Base-by-base conservation (phyloP, 23 red algal species). In the Pyropia yezoensis region DNA sequence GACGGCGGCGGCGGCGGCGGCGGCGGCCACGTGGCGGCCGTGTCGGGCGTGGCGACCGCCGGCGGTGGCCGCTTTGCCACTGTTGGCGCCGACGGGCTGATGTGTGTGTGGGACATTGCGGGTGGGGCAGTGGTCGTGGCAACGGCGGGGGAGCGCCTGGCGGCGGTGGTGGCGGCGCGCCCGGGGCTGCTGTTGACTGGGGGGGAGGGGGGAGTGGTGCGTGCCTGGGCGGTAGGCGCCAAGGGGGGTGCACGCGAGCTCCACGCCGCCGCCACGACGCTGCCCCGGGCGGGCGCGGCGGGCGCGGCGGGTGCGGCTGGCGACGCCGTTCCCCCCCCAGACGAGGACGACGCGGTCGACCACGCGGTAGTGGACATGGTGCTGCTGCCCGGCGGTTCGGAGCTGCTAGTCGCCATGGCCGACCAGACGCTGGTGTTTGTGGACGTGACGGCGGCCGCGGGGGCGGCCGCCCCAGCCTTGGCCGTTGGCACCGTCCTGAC, bases 391-490 rank as follows among this genome's bases (percentile, higher is more conserved):
- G 66, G 29, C 15, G 13, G 28, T 6, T 13, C 49, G 13, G 64
- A 25, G n/a, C 6, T 82, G 28, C 27, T 74, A 3, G 56, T 82
- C 34, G 29, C 60, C 20, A 60, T 80, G 13, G 71, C 72, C 18
- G 84, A 89, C 24, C 75, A 82, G 13, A 70, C 75, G 16, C 18
- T 89, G 24, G 50, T 89, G 13, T 73, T 58, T 62, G 32, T 80
- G 18, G 13, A 27, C 29, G 62, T 52, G 23, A 21, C 27, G 22
- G 29, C 52, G 30, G 53, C 39, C 57, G 47, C 7, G 7, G 55
- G 7, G 4, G 18, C 24, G 13, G 19, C 55, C 7, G 55, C 55
- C 13, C 24, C 49, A 3, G 50, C 21, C 14, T 30, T 79, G 63
- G 27, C 34, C 14, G 11, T 65, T 4, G 17, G 32, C n/a, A 29